A percentile compares a stretch with the other conserved stretches of the same genome.
These are phyloP conservation scores for Chalciporus chontae DNA, from an alignment of 768 basidiomycete species.

Conservation along the genomic window DNA sequence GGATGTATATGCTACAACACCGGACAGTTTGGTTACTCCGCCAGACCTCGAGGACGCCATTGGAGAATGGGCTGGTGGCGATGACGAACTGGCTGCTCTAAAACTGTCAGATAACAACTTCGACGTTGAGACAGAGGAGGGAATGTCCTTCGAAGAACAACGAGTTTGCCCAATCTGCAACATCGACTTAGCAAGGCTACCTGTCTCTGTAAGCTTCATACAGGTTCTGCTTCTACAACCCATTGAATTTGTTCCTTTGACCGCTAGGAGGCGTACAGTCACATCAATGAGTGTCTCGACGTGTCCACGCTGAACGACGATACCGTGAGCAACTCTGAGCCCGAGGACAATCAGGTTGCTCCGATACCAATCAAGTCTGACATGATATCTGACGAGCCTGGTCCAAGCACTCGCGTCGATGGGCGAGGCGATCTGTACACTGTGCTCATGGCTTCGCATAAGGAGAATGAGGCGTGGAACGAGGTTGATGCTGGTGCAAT, in stretches of 20 bases:
- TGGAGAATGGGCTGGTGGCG: slow-evolving; percentile 68
- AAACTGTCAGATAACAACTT: slow-evolving; percentile 24
- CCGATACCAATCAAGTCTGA: neutral
- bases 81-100: slow-evolving; percentile 56
- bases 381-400: neutral
- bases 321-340: neutral
- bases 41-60: slow-evolving; percentile 22
- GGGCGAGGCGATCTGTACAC: slow-evolving; percentile 53
- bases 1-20: neutral
- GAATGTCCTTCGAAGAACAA: slow-evolving; percentile 3
- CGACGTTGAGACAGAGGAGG: slow-evolving; percentile 26
- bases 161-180: slow-evolving; percentile 28
- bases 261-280: slow-evolving; percentile 44
- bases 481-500: slow-evolving; percentile 61
- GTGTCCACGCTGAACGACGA: slow-evolving; percentile 12
- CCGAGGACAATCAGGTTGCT: neutral
- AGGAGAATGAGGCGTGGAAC: slow-evolving; percentile 82
- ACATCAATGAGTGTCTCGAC: slow-evolving; percentile 60
- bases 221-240: slow-evolving; percentile 2
- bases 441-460: slow-evolving; percentile 84
- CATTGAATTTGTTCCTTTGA: slow-evolving; percentile 5
- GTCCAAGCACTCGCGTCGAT: neutral
- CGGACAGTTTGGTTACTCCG: neutral
- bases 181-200: slow-evolving; percentile 7
- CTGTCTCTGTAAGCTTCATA: slow-evolving; percentile 27